Evolutionary conservation across 495 filamentous ascomycete genomes (phyloP).

Genomic region (Cryomyces minteri): DNA sequence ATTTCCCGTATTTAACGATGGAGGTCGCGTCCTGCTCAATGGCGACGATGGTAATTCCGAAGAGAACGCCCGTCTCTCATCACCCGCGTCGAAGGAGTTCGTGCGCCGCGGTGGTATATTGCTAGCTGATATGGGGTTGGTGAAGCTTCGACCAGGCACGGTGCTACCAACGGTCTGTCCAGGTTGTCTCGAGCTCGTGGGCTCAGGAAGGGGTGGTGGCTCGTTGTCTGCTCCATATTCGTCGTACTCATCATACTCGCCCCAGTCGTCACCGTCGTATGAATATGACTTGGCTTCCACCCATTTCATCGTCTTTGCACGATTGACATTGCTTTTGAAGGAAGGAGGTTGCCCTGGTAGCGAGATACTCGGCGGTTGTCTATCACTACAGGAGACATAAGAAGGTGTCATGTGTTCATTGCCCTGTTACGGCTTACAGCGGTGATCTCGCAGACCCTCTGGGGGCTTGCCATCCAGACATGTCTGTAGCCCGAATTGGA

Average conservation of each 20-base stretch:
- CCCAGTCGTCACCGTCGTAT: constrained; percentile 94
- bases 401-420: too few relatives aligned
- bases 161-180: constrained; percentile 12
- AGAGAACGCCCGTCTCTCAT: constrained; percentile 22
- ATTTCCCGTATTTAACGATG: too few relatives aligned
- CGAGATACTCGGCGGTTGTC: constrained; percentile 10
- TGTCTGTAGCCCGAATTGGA: too few relatives aligned
- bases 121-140: constrained; percentile 7
- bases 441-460: too few relatives aligned
- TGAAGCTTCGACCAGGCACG: constrained; percentile 11
- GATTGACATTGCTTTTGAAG: constrained; percentile 68
- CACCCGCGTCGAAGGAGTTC: constrained; percentile 32
- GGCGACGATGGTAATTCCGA: neutral
- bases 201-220: constrained; percentile 25
- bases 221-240: constrained; percentile 42
- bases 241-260: constrained; percentile 61
- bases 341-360: constrained; percentile 28
- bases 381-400: too few relatives aligned
- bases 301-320: constrained; percentile 88
- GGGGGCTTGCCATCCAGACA: too few relatives aligned
- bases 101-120: neutral
- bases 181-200: constrained; percentile 21
- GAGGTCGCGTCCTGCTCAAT: too few relatives aligned
- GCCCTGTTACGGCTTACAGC: too few relatives aligned
- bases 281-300: constrained; percentile 70